phyloP scores from a whole-genome alignment of 1,139 yeast species.

The Candida buenavistaensis region DNA sequence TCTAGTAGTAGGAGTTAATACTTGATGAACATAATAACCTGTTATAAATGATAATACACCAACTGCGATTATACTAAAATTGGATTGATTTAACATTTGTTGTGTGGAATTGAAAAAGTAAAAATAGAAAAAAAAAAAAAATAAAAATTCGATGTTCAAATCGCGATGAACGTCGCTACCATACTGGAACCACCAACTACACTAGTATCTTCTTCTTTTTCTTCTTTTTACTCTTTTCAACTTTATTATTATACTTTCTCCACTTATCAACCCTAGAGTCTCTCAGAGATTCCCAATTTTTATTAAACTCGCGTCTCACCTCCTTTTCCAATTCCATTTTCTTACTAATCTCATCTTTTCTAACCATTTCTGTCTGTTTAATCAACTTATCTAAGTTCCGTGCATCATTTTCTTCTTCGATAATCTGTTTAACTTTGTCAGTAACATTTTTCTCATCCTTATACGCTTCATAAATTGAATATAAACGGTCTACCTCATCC shows the following conservation, averaged over 20 bases:
- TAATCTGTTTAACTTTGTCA: slow-evolving; percentile 21
- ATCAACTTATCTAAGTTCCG: slow-evolving; percentile 35
- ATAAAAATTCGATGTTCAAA: too few relatives aligned
- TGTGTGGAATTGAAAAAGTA: too few relatives aligned
- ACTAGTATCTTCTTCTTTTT: slow-evolving; percentile 37
- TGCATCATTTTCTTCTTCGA: slow-evolving; percentile 30
- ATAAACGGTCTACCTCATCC: slow-evolving; percentile 38
- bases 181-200: slow-evolving; percentile 13
- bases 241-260: slow-evolving; percentile 52
- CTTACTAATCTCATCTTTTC: slow-evolving; percentile 27
- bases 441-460: too few relatives aligned
- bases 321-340: slow-evolving; percentile 40
- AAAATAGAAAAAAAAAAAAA: too few relatives aligned
- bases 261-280: slow-evolving; percentile 62
- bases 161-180: too few relatives aligned
- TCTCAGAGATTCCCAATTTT: slow-evolving; percentile 63
- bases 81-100: slow-evolving; percentile 11
- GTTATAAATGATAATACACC: slow-evolving; percentile 26
- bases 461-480: slow-evolving; percentile 42
- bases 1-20: slow-evolving; percentile 4
- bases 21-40: slow-evolving; percentile 24
- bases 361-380: slow-evolving; percentile 28
- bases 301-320: slow-evolving; percentile 38
- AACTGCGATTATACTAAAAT: slow-evolving; percentile 19
- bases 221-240: slow-evolving; percentile 45